Conservation (phyloP, 176 grass and related monocot species). For the Oryza nivara region DNA sequence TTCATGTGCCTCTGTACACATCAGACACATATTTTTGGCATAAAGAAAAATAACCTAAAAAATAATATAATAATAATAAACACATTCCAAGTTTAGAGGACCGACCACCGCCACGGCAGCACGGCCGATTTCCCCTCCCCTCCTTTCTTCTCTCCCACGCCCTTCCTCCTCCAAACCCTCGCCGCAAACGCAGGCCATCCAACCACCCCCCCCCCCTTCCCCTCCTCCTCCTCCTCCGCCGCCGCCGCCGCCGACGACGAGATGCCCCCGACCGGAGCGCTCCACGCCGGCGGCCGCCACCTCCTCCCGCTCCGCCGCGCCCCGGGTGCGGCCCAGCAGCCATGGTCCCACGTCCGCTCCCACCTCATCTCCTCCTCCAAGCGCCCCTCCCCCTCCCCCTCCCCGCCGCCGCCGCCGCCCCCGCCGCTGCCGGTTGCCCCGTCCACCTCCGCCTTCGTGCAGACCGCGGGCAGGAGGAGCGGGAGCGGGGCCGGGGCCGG, state of each 20-base stretch:
- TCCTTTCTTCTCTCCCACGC: constrained; percentile 6
- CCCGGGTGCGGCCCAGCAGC: background rate
- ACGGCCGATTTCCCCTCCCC: background rate
- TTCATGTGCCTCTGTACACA: too few relatives aligned
- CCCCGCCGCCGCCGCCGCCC: background rate
- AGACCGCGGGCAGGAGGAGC: background rate
- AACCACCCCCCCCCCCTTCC: background rate
- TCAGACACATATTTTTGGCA: too few relatives aligned
- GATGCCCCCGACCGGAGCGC: constrained; percentile 42
- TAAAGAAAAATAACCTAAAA: too few relatives aligned
- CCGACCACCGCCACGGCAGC: background rate
- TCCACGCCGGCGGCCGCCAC: constrained; percentile 38
- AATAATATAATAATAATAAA: too few relatives aligned
- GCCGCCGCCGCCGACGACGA: constrained; percentile 23
- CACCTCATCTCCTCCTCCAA: constrained; percentile 51
- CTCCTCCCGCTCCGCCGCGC: constrained; percentile 48
- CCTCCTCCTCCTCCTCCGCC: background rate
- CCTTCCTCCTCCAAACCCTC: background rate
- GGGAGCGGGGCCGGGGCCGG: background rate
- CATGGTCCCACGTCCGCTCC: constrained; percentile 52
- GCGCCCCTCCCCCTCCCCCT: background rate
- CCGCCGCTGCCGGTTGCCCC: constrained; percentile 29
- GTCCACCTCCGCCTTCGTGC: background rate
- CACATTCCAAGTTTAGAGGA: background rate
- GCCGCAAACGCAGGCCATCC: constrained; percentile 20